Evolutionary conservation across 495 filamentous ascomycete species (phyloP), one percentile per base, ranked within the genome.

Genomic region (Penicillium argentinense): DNA sequence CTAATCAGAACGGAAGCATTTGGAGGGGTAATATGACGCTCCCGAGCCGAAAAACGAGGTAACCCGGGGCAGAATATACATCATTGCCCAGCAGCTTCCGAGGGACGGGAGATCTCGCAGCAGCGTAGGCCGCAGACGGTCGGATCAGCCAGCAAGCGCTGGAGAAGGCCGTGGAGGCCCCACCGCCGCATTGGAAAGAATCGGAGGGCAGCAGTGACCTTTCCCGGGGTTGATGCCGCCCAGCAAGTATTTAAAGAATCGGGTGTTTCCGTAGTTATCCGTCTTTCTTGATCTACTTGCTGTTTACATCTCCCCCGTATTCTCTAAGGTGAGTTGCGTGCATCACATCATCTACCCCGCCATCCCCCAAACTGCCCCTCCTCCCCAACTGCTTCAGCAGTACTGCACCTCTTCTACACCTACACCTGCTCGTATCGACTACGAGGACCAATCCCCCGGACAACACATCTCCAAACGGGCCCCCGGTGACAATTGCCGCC

Each of bases 101-200:
- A 69, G 66, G 66, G 46, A 57, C 69, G 69, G 69, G 49, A 68
- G 68, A 73, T 71, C 64, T 73, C 69, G 69, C 58, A 64, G 59
- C n/a, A n/a, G n/a, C n/a, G 45, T 6, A 47, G 39, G 49, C 60
- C 58, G 65, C 52, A 51, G 55, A 60, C 46, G 61, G 59, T 59
- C 56, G 64, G 56, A 57, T 61, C 60, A 55, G 39, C 59, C 64
- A 65, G 61, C 52, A 57, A 53, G 49, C 53, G 53, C 48, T 54
- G 58, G 54, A 48, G 58, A 42, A 53, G 37, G 43, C 49, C 51
- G 47, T 47, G 47, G 42, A 59, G 14, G 68, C 66, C 68, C 68
- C 68, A 72, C 68, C 57, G 56, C 56, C 45, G 43, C 59, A 48
- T 68, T 69, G 68, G 68, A 69, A 71, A 71, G 68, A 71, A 59